Evolutionary conservation across 345 rosid genomes (phyloP).

Genomic region (Arabis hirsuta): DNA sequence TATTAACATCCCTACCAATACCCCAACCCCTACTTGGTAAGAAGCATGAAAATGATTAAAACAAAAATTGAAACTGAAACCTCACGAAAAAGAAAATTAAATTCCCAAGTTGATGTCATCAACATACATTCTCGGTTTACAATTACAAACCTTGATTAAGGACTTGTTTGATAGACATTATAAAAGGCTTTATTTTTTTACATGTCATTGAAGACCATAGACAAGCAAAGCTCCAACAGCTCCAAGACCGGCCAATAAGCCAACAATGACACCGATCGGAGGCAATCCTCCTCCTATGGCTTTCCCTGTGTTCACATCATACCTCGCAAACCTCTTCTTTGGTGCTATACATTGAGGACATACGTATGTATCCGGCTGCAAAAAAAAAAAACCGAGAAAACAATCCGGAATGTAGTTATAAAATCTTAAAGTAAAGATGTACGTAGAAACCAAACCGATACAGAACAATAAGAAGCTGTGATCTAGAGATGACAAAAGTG

Average conservation of each 20-base stretch:
- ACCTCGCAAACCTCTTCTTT: slow-evolving; percentile 83
- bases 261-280: slow-evolving; percentile 82
- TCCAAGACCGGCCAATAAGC: slow-evolving; percentile 77
- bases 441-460: background rate
- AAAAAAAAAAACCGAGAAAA: background rate
- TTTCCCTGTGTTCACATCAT: slow-evolving; percentile 85
- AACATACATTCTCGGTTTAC: slow-evolving; percentile 25
- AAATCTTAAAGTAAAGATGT: background rate
- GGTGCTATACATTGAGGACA: slow-evolving; percentile 96
- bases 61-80: background rate
- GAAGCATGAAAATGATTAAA: too few relatives aligned
- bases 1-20: too few relatives aligned
- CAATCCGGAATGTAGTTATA: background rate
- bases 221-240: slow-evolving; percentile 91
- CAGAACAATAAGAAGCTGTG: slow-evolving; percentile 4
- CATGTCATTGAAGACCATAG: slow-evolving; percentile 79
- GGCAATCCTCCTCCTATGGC: slow-evolving; percentile 95
- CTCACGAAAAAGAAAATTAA: background rate
- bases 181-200: background rate
- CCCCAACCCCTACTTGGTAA: too few relatives aligned
- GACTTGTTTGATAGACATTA: background rate
- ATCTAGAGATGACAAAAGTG: slow-evolving; percentile 6
- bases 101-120: background rate
- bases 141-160: slow-evolving; percentile 17
- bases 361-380: slow-evolving; percentile 80